phyloP scores from a whole-genome alignment of 768 basidiomycete species.

The Boletus rubroflammeus region DNA sequence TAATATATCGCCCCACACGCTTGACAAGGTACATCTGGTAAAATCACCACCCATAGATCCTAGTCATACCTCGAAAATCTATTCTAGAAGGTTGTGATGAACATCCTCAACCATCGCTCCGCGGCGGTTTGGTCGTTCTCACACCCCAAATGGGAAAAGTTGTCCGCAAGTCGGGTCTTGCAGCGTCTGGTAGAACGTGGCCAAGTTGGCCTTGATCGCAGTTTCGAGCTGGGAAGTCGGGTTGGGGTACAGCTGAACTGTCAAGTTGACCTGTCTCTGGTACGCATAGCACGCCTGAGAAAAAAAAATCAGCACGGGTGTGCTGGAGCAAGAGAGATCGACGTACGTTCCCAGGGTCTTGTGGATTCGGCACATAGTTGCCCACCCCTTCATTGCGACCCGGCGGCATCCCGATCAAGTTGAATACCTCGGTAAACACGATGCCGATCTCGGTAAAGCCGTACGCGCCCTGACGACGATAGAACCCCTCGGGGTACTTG shows the following conservation, averaged over 20 bases:
- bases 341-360: slow-evolving; percentile 14
- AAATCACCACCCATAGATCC: no score
- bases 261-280: slow-evolving; percentile 18
- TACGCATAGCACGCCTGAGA: slow-evolving; percentile 16
- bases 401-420: slow-evolving; percentile 4
- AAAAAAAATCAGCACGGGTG: not conserved
- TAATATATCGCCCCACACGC: no score
- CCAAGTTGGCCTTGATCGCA: slow-evolving; percentile 22
- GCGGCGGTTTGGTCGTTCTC: not conserved
- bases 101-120: no score
- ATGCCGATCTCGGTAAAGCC: not conserved
- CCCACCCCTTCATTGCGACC: slow-evolving; percentile 15
- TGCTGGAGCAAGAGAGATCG: not conserved
- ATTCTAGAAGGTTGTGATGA: no score
- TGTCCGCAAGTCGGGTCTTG: slow-evolving; percentile 8
- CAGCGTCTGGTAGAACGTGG: slow-evolving; percentile 14
- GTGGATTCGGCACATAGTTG: slow-evolving; percentile 13
- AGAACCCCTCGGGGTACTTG: slow-evolving; percentile 17
- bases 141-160: slow-evolving; percentile 19
- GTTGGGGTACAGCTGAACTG: slow-evolving; percentile 18
- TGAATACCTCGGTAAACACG: not conserved
- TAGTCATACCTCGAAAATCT: no score
- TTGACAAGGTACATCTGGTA: no score
- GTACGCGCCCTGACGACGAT: slow-evolving; percentile 17
- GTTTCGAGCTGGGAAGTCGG: slow-evolving; percentile 16